Percentiles rank a stretch among this genome's conserved stretches.
Evolutionary conservation across 805 yeast species (phyloP).

Genomic region (Cyberlindnera mycetangii): DNA sequence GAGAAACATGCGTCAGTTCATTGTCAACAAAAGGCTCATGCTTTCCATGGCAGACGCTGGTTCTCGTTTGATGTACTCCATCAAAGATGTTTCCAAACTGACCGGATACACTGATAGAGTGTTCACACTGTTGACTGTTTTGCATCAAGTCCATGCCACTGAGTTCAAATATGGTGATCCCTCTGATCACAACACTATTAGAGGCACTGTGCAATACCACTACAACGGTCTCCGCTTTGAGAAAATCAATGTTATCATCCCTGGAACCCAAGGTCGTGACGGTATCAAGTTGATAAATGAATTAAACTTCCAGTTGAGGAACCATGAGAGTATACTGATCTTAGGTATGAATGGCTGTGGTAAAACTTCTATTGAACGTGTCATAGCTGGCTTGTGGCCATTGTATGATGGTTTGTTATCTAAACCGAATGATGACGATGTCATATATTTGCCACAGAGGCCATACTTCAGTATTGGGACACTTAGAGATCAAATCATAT

Average conservation of each 20-base stretch:
- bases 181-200: conserved; percentile 48
- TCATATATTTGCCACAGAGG: conserved; percentile 80
- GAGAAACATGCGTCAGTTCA: conserved; percentile 78
- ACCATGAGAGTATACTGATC: conserved; percentile 63
- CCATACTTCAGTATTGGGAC: conserved; percentile 83
- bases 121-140: conserved; percentile 66
- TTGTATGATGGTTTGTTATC: conserved; percentile 78
- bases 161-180: conserved; percentile 39
- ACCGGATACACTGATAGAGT: conserved; percentile 90
- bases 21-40: conserved; percentile 87
- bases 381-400: conserved; percentile 91
- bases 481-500: conserved; percentile 85
- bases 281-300: conserved; percentile 62
- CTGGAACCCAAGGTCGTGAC: conserved; percentile 57
- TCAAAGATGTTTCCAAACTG: conserved; percentile 85
- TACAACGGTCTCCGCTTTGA: conserved; percentile 82
- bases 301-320: conserved; percentile 52
- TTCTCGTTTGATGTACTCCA: conserved; percentile 88
- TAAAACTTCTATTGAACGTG: conserved; percentile 79
- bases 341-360: conserved; percentile 90
- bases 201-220: conserved; percentile 77
- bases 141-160: conserved; percentile 77
- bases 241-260: conserved; percentile 77
- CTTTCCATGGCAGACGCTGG: conserved; percentile 94
- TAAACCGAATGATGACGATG: conserved; percentile 67